Evolutionary conservation across 768 basidiomycete genomes (phyloP).

Genomic region (Suillus variegatus): DNA sequence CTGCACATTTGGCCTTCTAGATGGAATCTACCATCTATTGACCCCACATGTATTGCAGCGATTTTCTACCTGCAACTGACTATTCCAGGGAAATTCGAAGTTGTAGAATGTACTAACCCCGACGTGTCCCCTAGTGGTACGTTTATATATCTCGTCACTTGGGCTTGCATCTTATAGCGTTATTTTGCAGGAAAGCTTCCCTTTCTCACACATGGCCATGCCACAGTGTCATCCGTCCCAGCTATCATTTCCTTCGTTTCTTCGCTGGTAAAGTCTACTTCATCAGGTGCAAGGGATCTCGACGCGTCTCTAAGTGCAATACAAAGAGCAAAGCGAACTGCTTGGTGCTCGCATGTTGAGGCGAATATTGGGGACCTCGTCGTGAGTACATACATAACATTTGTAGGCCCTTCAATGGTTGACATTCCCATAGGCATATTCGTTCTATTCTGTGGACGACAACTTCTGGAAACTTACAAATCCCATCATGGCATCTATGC

Average conservation of each 20-base stretch:
- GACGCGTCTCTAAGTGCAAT: slow-evolving; percentile 46
- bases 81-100: slow-evolving; percentile 65
- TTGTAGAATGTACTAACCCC: slow-evolving; percentile 65
- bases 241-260: slow-evolving; percentile 69
- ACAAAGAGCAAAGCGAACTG: slow-evolving; percentile 56
- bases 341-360: slow-evolving; percentile 69
- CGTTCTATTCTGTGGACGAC: slow-evolving; percentile 55
- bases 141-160: slow-evolving; percentile 22
- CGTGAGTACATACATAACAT: slow-evolving; percentile 43
- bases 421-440: slow-evolving; percentile 51
- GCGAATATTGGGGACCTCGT: slow-evolving; percentile 68
- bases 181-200: slow-evolving; percentile 63
- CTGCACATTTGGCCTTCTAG: slow-evolving; percentile 72
- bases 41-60: slow-evolving; percentile 65
- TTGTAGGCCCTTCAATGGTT: slow-evolving; percentile 8
- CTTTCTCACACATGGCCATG: slow-evolving; percentile 61
- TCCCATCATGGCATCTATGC: slow-evolving; percentile 53
- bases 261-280: slow-evolving; percentile 40
- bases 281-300: slow-evolving; percentile 40
- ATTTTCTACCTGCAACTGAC: slow-evolving; percentile 68
- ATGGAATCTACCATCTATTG: slow-evolving; percentile 67
- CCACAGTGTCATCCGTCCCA: slow-evolving; percentile 49
- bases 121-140: slow-evolving; percentile 75
- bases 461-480: slow-evolving; percentile 66
- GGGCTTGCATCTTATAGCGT: not conserved